Conservation (phyloP, 768 basidiomycete species). For the Polyporus arcularius region DNA sequence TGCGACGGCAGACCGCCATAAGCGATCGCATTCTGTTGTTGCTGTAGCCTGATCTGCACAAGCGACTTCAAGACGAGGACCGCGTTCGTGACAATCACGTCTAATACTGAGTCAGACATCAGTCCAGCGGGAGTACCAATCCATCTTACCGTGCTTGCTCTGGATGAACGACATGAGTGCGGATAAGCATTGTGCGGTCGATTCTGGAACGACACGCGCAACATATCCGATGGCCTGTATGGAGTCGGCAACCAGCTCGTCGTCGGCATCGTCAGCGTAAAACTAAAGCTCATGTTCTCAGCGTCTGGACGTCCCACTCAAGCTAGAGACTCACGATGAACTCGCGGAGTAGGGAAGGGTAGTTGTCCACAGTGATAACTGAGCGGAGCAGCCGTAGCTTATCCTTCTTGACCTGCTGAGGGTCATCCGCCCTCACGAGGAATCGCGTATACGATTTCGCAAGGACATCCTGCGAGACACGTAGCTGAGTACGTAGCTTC, state of each 20-base stretch:
- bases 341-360: conserved; percentile 73
- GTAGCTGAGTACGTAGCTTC: neutral
- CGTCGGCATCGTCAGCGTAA: conserved; percentile 78
- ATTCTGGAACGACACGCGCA: conserved; percentile 67
- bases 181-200: conserved; percentile 68
- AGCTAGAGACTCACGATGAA: conserved; percentile 61
- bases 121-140: neutral
- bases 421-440: conserved; percentile 68
- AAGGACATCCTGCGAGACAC: conserved; percentile 56
- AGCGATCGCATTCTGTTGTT: conserved; percentile 29
- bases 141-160: conserved; percentile 57
- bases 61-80: conserved; percentile 86
- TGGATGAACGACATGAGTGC: conserved; percentile 81
- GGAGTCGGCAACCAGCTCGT: conserved; percentile 67
- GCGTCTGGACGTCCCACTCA: neutral
- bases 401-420: conserved; percentile 61
- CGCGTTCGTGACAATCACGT: conserved; percentile 74
- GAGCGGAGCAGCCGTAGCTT: conserved; percentile 78
- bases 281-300: conserved; percentile 47
- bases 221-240: conserved; percentile 80
- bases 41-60: conserved; percentile 64
- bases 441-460: conserved; percentile 64
- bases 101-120: conserved; percentile 39
- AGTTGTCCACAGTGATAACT: conserved; percentile 66
- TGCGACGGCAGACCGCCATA: conserved; percentile 16